Percentiles rank a stretch among this genome's conserved stretches.
phyloP scores from a whole-genome alignment of 2,329 filamentous ascomycete genomes.

The Phoma sp. region DNA sequence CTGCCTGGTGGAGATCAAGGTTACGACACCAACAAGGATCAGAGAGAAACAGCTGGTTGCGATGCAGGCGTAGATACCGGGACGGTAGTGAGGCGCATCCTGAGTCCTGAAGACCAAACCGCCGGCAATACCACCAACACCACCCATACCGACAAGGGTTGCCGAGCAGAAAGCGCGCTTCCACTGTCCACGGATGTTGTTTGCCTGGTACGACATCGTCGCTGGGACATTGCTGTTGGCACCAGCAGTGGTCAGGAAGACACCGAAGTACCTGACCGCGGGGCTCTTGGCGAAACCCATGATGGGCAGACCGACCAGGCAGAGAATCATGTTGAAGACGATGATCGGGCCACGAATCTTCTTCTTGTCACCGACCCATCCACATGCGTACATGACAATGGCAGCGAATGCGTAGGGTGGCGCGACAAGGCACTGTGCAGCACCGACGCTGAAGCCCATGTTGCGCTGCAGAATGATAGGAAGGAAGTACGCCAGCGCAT shows the following conservation, averaged over 20 bases:
- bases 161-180: conserved; percentile 83
- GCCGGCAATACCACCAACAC: conserved; percentile 79
- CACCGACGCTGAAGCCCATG: conserved; percentile 70
- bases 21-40: conserved; percentile 42
- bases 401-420: conserved; percentile 48
- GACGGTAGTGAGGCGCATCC: conserved; percentile 44
- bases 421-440: conserved; percentile 74
- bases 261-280: conserved; percentile 72
- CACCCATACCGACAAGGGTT: conserved; percentile 77
- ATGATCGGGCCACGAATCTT: conserved; percentile 71
- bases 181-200: conserved; percentile 89
- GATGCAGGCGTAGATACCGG: conserved; percentile 50
- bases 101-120: conserved; percentile 69
- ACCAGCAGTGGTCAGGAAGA: conserved; percentile 78
- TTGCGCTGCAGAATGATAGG: conserved; percentile 72
- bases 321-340: conserved; percentile 69
- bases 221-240: conserved; percentile 80
- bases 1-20: conserved; percentile 40
- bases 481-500: conserved; percentile 80
- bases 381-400: conserved; percentile 58
- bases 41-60: conserved; percentile 48
- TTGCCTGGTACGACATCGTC: conserved; percentile 81
- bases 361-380: conserved; percentile 72
- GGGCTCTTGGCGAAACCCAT: conserved; percentile 70
- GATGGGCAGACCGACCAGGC: conserved; percentile 73